phyloP scores from a whole-genome alignment of 257 asterid species.

The Striga asiatica region DNA sequence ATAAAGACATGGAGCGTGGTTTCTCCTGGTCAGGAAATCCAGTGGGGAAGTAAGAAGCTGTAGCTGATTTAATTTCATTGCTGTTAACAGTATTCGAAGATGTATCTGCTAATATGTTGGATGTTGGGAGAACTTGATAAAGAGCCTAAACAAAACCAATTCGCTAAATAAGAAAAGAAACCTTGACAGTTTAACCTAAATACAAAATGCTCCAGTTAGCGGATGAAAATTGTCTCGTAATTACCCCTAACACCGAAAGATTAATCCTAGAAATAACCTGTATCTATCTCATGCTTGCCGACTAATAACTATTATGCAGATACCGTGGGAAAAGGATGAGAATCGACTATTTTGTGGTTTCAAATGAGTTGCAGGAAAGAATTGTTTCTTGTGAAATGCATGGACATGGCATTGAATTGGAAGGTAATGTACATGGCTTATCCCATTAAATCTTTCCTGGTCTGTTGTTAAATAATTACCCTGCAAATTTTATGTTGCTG shows the following conservation, averaged over 20 bases:
- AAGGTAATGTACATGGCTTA: conserved; percentile 34
- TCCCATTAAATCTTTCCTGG: background rate
- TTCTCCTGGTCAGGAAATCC: conserved; percentile 99
- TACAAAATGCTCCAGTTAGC: too few species aligned
- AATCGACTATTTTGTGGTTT: conserved; percentile 72
- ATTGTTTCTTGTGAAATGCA: conserved; percentile 66
- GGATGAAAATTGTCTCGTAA: too few species aligned
- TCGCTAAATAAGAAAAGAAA: too few species aligned
- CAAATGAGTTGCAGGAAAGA: conserved; percentile 61
- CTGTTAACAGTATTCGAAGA: background rate
- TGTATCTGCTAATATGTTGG: background rate
- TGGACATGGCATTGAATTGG: conserved; percentile 72
- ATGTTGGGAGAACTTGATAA: background rate
- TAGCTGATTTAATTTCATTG: background rate
- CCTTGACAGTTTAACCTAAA: too few species aligned
- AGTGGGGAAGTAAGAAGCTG: conserved; percentile 54
- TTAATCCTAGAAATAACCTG: background rate
- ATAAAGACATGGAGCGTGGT: conserved; percentile 69
- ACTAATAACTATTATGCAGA: conserved; percentile 29
- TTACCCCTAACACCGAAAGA: too few species aligned
- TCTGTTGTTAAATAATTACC: background rate
- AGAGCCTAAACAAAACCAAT: background rate
- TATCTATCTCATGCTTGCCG: background rate
- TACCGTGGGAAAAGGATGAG: conserved; percentile 99
- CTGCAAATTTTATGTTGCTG: too few species aligned